phyloP scores from a whole-genome alignment of 768 basidiomycete species.

The Hirschioporus abietinus region DNA sequence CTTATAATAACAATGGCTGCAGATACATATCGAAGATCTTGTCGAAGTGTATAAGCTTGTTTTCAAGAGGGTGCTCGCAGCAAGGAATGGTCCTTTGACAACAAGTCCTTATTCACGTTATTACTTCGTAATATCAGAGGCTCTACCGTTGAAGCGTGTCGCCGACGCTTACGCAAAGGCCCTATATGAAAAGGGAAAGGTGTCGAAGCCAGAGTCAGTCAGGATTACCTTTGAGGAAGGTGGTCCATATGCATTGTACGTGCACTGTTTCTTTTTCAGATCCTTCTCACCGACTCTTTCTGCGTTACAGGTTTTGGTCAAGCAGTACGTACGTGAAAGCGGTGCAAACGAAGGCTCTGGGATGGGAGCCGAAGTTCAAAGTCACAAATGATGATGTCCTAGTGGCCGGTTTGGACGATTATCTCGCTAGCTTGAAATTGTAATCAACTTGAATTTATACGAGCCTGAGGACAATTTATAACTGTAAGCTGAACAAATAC shows the following conservation, averaged over 20 bases:
- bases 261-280: neutral
- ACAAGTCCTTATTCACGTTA: neutral
- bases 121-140: neutral
- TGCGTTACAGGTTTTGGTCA: neutral
- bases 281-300: neutral
- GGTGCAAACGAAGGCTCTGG: neutral
- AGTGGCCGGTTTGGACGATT: neutral
- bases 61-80: neutral
- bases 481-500: no score
- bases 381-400: neutral
- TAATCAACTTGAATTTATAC: neutral
- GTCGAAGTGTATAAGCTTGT: neutral
- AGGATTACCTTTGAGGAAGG: neutral
- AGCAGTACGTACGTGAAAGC: neutral
- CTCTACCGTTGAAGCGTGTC: neutral
- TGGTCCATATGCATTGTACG: neutral
- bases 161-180: neutral
- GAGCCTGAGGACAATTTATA: no score
- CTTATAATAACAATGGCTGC: neutral
- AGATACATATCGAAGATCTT: slow-evolving; percentile 3
- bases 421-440: neutral
- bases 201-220: neutral
- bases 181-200: neutral
- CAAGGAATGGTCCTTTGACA: neutral
- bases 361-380: neutral